A percentile compares a stretch with the other conserved stretches of the same genome.
These are phyloP conservation scores for Hericium coralloides DNA, from an alignment of 768 basidiomycete genomes.

Conservation along the genomic window DNA sequence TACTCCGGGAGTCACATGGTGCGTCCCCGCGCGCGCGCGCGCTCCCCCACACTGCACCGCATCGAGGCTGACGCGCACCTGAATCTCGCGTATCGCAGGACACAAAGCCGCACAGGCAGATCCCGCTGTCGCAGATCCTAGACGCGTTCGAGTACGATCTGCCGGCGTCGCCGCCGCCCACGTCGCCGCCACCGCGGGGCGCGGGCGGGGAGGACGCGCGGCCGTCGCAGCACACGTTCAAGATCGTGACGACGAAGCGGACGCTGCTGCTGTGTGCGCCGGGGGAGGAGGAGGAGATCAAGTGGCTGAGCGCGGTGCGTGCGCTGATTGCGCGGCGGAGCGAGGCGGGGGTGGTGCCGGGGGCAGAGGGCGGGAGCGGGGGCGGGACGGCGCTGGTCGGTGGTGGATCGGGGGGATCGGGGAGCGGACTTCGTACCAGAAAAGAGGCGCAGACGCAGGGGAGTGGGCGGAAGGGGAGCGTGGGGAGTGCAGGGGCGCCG, in stretches of 20 bases:
- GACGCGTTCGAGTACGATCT: slow-evolving; percentile 88
- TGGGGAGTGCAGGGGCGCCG: slow-evolving; percentile 16
- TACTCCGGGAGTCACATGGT: slow-evolving; percentile 97
- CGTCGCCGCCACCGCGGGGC: slow-evolving; percentile 27
- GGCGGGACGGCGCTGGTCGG: slow-evolving; percentile 8
- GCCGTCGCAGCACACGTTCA: slow-evolving; percentile 59
- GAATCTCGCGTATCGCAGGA: slow-evolving; percentile 54
- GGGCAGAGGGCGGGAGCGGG: slow-evolving; percentile 16
- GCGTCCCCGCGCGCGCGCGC: no score
- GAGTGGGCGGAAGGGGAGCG: slow-evolving; percentile 21
- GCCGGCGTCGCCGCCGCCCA: slow-evolving; percentile 28
- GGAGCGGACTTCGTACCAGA: slow-evolving; percentile 16
- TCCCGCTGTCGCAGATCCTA: slow-evolving; percentile 76
- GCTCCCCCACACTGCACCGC: neutral
- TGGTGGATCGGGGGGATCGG: slow-evolving; percentile 13
- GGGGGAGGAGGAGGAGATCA: slow-evolving; percentile 95
- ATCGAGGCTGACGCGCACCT: neutral
- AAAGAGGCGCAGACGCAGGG: slow-evolving; percentile 22
- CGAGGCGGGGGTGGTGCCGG: slow-evolving; percentile 24
- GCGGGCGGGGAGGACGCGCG: slow-evolving; percentile 38
- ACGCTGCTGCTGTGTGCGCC: slow-evolving; percentile 88
- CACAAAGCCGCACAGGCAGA: slow-evolving; percentile 78
- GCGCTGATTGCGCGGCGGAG: slow-evolving; percentile 75
- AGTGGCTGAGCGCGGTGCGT: slow-evolving; percentile 92
- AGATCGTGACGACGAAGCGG: slow-evolving; percentile 92